A percentile compares a stretch with the other conserved stretches of the same genome.
These are phyloP conservation scores for Raddia distichophylla DNA, from an alignment of 176 grass and related monocot species.

Conservation along the genomic window DNA sequence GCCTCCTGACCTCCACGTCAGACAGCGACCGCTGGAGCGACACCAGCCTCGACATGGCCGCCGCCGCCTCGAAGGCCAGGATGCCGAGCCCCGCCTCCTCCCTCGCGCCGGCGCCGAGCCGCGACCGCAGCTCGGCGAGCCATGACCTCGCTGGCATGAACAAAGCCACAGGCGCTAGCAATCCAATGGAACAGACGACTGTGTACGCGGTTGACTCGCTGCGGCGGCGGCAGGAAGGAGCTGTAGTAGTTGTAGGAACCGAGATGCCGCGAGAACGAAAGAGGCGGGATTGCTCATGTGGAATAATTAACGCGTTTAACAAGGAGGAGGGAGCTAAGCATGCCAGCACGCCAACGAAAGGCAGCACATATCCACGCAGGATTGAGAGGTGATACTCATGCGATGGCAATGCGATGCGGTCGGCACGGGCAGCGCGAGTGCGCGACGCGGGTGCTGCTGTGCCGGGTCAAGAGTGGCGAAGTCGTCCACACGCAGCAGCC, in stretches of 20 bases:
- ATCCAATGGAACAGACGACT: not conserved
- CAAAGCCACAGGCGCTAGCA: not conserved
- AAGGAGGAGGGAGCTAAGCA: constrained; percentile 31
- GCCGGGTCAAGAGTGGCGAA: constrained; percentile 34
- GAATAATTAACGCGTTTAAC: constrained; percentile 33
- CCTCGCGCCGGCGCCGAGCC: constrained; percentile 27
- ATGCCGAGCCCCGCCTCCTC: constrained; percentile 57
- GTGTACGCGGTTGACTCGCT: constrained; percentile 11
- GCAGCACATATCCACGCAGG: not conserved
- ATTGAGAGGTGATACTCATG: not conserved
- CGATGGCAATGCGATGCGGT: not conserved
- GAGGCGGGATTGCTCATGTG: constrained; percentile 26
- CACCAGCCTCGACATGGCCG: constrained; percentile 72
- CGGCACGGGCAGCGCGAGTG: not conserved
- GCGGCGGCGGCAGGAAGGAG: not conserved
- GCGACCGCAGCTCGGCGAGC: constrained; percentile 54
- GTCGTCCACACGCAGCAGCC: constrained; percentile 21
- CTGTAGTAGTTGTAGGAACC: not conserved
- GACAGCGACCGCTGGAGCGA: constrained; percentile 60
- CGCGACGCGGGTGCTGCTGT: not conserved
- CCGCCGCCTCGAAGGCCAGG: constrained; percentile 80
- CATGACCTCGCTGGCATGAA: constrained; percentile 55
- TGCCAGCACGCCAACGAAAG: not conserved
- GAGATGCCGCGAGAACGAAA: constrained; percentile 22
- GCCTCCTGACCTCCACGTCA: constrained; percentile 48